Percentiles rank a stretch among this genome's conserved stretches.
These are phyloP conservation scores for Giardia muris DNA, from an alignment of 208 protist species.

Conservation along the genomic window DNA sequence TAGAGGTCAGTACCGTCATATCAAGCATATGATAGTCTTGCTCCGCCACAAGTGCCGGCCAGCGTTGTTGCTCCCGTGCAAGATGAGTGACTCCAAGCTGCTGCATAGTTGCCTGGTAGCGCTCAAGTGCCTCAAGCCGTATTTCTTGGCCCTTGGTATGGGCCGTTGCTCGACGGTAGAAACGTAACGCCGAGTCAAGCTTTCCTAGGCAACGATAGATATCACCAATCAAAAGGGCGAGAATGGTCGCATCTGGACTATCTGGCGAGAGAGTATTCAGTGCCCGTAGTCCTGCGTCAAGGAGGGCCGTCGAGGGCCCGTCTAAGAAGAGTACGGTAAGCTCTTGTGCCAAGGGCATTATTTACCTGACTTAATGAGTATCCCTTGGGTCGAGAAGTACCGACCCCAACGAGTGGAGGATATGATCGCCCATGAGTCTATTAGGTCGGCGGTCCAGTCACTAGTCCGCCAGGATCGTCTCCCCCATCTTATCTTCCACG, in stretches of 20 bases:
- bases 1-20: background rate
- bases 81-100: background rate
- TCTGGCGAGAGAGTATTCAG: background rate
- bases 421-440: conserved; percentile 8
- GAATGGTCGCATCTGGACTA: background rate
- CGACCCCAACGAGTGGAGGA: background rate
- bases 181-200: background rate
- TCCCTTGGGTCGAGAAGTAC: conserved; percentile 40
- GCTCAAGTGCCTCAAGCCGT: background rate
- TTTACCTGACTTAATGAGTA: no score
- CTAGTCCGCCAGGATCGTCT: background rate
- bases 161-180: background rate
- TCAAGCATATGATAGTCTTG: background rate
- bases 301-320: background rate
- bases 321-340: background rate
- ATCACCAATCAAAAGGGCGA: background rate
- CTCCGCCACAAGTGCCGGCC: background rate
- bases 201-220: background rate
- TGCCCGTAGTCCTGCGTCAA: background rate
- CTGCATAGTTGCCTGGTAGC: background rate
- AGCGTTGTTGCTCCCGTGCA: background rate
- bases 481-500: conserved; percentile 32
- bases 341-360: no score
- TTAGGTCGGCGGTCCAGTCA: background rate
- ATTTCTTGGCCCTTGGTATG: background rate